These are phyloP conservation scores for Blastobotrys attinorum DNA, from an alignment of 805 yeast genomes.

Conservation along the genomic window DNA sequence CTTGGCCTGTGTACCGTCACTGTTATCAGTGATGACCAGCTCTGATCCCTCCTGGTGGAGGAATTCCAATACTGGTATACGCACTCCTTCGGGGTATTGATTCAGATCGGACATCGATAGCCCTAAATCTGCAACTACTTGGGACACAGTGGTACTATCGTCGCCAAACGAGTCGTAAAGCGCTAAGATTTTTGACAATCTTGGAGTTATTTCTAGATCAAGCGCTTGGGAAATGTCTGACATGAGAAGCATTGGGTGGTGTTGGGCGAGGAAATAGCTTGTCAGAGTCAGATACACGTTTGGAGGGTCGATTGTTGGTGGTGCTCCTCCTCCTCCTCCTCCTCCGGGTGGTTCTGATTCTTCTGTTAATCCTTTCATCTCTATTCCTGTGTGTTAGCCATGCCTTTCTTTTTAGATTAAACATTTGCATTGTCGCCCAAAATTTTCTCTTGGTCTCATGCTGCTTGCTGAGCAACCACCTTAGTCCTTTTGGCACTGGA, in stretches of 20 bases:
- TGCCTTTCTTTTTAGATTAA: no score
- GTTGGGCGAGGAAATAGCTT: constrained; percentile 35
- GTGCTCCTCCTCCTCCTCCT: no score
- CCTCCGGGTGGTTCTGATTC: no score
- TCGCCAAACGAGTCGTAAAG: constrained; percentile 30
- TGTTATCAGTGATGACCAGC: background rate
- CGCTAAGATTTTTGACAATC: constrained; percentile 7
- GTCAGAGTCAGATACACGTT: constrained; percentile 48
- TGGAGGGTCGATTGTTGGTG: constrained; percentile 51
- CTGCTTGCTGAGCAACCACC: no score
- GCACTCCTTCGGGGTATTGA: constrained; percentile 66
- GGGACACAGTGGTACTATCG: background rate
- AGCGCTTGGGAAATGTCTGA: constrained; percentile 8
- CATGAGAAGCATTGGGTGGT: constrained; percentile 21
- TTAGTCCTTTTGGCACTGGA: no score
- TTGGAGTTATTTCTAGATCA: constrained; percentile 10
- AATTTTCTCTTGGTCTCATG: no score
- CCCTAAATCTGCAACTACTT: background rate
- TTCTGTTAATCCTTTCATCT: no score
- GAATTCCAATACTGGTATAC: constrained; percentile 52
- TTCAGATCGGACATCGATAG: constrained; percentile 45
- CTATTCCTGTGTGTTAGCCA: no score
- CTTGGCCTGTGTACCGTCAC: background rate
- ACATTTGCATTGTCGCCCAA: no score
- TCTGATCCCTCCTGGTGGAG: background rate